These are phyloP conservation scores for Hypericum perforatum DNA, from an alignment of 345 rosid genomes.

Conservation along the genomic window DNA sequence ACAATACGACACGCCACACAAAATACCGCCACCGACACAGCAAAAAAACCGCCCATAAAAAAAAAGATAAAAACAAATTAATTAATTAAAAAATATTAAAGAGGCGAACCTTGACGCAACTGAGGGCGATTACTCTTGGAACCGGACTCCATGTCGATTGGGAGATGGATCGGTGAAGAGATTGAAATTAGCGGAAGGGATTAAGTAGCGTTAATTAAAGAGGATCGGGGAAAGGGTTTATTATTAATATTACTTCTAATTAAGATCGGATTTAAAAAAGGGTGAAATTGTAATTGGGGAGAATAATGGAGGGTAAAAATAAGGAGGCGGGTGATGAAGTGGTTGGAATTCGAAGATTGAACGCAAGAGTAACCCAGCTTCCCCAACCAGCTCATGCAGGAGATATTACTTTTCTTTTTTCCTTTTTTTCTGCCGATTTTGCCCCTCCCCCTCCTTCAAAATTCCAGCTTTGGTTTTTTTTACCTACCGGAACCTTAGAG, in stretches of 20 bases:
- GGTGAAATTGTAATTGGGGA: conserved; percentile 51
- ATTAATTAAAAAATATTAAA: neutral
- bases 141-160: conserved; percentile 51
- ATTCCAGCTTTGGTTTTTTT: neutral
- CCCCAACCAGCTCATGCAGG: conserved; percentile 98
- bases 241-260: neutral
- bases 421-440: conserved; percentile 1
- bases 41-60: neutral
- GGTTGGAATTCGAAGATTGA: conserved; percentile 49
- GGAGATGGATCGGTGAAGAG: conserved; percentile 13
- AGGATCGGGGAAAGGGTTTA: neutral
- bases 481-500: too few species aligned
- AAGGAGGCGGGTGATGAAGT: conserved; percentile 66
- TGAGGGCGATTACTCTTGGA: conserved; percentile 61
- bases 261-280: conserved; percentile 31
- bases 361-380: conserved; percentile 36
- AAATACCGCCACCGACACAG: conserved; percentile 1
- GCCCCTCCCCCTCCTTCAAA: neutral
- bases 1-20: neutral
- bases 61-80: neutral
- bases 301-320: conserved; percentile 75
- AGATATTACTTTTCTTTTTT: conserved; percentile 6
- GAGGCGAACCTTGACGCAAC: conserved; percentile 48
- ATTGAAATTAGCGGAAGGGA: conserved; percentile 9
- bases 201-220: neutral